A percentile compares a stretch with the other conserved stretches of the same genome.
These are phyloP conservation scores for Blattamonas nauphoetae DNA, from an alignment of 78 protist species.

Conservation along the genomic window DNA sequence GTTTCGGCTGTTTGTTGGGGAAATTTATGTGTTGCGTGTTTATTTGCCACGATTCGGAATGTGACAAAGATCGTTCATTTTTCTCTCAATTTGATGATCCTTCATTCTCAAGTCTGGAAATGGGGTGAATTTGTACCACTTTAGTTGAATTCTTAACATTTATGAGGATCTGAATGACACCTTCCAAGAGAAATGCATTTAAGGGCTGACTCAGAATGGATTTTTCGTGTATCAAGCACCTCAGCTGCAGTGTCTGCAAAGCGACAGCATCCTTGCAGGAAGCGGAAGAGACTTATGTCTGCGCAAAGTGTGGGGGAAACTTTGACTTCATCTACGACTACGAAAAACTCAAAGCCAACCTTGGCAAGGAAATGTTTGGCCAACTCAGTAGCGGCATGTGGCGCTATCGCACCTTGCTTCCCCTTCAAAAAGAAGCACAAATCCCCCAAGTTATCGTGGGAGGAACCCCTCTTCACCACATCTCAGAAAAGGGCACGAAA, in stretches of 20 bases:
- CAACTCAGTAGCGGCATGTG: neutral
- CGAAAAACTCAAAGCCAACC: neutral
- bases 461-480: constrained; percentile 23
- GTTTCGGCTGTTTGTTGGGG: no score
- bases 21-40: no score
- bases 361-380: neutral
- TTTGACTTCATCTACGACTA: neutral
- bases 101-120: no score
- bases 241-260: neutral
- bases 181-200: no score
- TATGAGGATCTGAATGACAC: no score
- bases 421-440: neutral
- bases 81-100: no score
- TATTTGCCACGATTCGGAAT: no score
- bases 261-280: neutral
- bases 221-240: neutral
- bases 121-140: no score
- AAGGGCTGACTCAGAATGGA: neutral
- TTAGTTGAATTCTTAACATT: no score
- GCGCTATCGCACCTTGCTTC: constrained; percentile 9
- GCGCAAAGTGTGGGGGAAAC: neutral
- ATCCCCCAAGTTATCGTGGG: constrained; percentile 13
- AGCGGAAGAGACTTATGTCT: neutral
- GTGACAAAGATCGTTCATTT: no score
- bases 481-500: neutral